Evolutionary conservation across 2,329 filamentous ascomycete species (phyloP), one percentile per base, ranked within the genome.

Genomic region (Septoria linicola): DNA sequence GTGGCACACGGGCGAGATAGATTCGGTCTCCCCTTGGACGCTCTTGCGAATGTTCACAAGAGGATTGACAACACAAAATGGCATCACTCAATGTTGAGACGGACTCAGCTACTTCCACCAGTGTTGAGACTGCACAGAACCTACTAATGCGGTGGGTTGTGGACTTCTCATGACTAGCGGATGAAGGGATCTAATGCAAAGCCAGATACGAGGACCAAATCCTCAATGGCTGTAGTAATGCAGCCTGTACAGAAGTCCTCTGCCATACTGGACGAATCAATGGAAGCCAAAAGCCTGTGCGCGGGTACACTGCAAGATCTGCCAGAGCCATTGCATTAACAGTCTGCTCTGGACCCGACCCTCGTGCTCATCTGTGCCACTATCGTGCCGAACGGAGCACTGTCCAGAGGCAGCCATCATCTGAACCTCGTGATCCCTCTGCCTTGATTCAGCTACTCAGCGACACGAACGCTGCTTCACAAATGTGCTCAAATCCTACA

Each of bases 311-410:
- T 49, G 78, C 84, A 8, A 81, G 88, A 21, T 95, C 88, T 63
- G 89, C 89, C 3, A 81, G 89, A 60, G 88, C 86, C 1, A 72
- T 95, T 40, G 90, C 90, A 4, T 79, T 88, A 37, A 85, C 87
- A 61, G 74, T 95, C 40, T 88, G 88, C 6, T 86, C 84, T 61
- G 81, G 87, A 59, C 86, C 89, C 58, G 82, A 90, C 56, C 82
- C 88, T 0, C 83, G 88, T 56, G 75, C 73, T 54, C 81, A 81
- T 11, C 71, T 95, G 1, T 95, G 89, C 60, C 72, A 71, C 5
- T 64, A 61, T 34, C 50, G 19, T 16, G 25, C 17, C 17, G n/a
- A 20, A 20, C 8, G 3, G 2, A 2, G 17, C 8, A 3, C 3
- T 10, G 14, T 10, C 4, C 36, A 16, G 20, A 23, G 8, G 21